Evolutionary conservation across 805 yeast genomes (phyloP).

Genomic region (Komagataella populi): DNA sequence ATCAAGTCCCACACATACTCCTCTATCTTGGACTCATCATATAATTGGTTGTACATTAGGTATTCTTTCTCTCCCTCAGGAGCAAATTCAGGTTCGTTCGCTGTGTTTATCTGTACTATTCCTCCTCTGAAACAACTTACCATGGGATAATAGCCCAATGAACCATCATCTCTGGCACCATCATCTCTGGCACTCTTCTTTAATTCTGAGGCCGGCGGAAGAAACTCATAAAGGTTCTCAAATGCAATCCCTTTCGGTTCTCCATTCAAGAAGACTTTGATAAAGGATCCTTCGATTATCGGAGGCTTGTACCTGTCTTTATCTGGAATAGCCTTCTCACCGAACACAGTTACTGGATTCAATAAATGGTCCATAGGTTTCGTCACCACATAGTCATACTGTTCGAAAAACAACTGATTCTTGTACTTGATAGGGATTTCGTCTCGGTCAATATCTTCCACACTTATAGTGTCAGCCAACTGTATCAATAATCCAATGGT

Average conservation of each 20-base stretch:
- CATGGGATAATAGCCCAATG: conserved; percentile 85
- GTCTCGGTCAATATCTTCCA: conserved; percentile 49
- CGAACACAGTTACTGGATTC: conserved; percentile 59
- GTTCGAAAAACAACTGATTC: conserved; percentile 69
- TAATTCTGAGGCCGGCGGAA: conserved; percentile 64
- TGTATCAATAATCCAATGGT: conserved; percentile 65
- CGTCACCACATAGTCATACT: conserved; percentile 62
- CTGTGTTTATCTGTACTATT: conserved; percentile 52
- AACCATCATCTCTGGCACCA: conserved; percentile 66
- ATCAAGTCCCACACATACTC: conserved; percentile 73
- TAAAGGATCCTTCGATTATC: conserved; percentile 38
- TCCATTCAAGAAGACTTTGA: conserved; percentile 73
- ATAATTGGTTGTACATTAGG: conserved; percentile 21
- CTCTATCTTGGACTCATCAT: conserved; percentile 59
- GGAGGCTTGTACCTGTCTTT: conserved; percentile 32
- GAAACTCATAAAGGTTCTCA: conserved; percentile 54
- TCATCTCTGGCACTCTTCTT: conserved; percentile 48
- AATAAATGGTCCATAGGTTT: conserved; percentile 62
- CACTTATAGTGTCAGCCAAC: conserved; percentile 28
- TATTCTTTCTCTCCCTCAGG: conserved; percentile 21
- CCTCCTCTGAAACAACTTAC: conserved; percentile 76
- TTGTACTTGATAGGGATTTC: conserved; percentile 80
- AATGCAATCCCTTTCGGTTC: conserved; percentile 48
- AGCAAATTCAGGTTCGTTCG: conserved; percentile 41
- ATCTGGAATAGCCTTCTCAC: conserved; percentile 51